Evolutionary conservation across 352 stramenopile species (phyloP), one percentile per base, ranked within the genome.

Genomic region (Phytophthora sansomeana): DNA sequence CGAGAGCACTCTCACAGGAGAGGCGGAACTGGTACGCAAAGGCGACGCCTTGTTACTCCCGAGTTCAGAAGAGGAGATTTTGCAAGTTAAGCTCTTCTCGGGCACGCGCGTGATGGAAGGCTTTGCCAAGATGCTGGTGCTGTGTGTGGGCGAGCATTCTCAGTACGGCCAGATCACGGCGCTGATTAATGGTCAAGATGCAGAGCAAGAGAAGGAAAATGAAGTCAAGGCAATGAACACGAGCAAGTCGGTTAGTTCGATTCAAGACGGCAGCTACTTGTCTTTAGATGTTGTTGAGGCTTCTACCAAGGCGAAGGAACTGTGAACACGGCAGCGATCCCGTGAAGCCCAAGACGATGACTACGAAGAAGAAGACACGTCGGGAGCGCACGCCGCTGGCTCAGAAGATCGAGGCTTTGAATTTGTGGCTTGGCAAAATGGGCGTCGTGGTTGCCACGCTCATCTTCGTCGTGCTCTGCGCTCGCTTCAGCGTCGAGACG

Each of bases 91-190:
- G 29, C 68, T 98, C 36, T 78, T 97, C 35, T 97, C 86, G 10
- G 95, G 93, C 21, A 98, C 92, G 38, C 90, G 90, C n/a, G 83
- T 97, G 16, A 95, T 93, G 66, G 86, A 92, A 53, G 95, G 93
- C 16, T 85, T 84, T 24, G 91, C 78, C 26, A 81, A 85, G 52
- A 96, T 98, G 80, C 72, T 98, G n/a, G 91, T 97, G 26, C 80
- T 95, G 36, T 94, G 90, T 44, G 93, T 98, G 21, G 93, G 95
- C 24, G 86, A 87, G 28, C 69, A 98, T 57, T 95, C 75, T 26
- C 90, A 97, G 59, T 92, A 91, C 59, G 92, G 94, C 11, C 88
- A 93, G 38, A 98, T 98, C 73, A 81, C 75, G 39, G 57, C 58
- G 52, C 58, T 88, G n/a, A 81, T 86, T 51, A 78, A 91, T 74